Conservation (phyloP, 1,284 basidiomycete genomes). For the Porogramme epimiltina region DNA sequence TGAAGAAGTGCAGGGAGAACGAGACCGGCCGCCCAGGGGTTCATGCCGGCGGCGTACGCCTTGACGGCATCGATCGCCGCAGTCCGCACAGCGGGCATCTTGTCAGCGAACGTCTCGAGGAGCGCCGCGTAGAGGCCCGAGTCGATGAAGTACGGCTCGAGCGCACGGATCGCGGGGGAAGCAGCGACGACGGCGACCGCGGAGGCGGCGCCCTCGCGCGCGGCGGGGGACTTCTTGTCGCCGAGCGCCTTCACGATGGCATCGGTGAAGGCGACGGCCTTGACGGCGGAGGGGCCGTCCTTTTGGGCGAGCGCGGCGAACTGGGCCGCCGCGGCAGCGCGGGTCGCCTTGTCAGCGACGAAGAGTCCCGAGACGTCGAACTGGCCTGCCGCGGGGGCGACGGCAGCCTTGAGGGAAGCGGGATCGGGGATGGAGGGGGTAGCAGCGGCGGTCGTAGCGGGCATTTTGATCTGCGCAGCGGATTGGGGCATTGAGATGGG, state of each 20-base stretch:
- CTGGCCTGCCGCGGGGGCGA: conserved; percentile 53
- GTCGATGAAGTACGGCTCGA: conserved; percentile 89
- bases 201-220: conserved; percentile 83
- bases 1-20: conserved; percentile 91
- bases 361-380: conserved; percentile 71
- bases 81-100: conserved; percentile 83
- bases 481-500: conserved; percentile 23
- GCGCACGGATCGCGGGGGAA: conserved; percentile 79
- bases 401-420: conserved; percentile 66
- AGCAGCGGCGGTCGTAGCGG: conserved; percentile 60
- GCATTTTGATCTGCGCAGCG: conserved; percentile 62
- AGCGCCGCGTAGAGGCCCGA: conserved; percentile 86
- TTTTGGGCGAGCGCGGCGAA: conserved; percentile 80
- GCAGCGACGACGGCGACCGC: conserved; percentile 76
- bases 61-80: conserved; percentile 87
- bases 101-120: conserved; percentile 92
- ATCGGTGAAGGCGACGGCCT: conserved; percentile 75
- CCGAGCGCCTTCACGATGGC: conserved; percentile 84
- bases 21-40: conserved; percentile 87
- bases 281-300: conserved; percentile 84
- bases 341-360: conserved; percentile 72
- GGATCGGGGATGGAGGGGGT: conserved; percentile 50
- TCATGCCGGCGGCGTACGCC: conserved; percentile 81
- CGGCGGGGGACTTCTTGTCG: conserved; percentile 89
- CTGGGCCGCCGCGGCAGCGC: conserved; percentile 68